phyloP scores from a whole-genome alignment of 2,329 filamentous ascomycete species.

The Fusarium buharicum region DNA sequence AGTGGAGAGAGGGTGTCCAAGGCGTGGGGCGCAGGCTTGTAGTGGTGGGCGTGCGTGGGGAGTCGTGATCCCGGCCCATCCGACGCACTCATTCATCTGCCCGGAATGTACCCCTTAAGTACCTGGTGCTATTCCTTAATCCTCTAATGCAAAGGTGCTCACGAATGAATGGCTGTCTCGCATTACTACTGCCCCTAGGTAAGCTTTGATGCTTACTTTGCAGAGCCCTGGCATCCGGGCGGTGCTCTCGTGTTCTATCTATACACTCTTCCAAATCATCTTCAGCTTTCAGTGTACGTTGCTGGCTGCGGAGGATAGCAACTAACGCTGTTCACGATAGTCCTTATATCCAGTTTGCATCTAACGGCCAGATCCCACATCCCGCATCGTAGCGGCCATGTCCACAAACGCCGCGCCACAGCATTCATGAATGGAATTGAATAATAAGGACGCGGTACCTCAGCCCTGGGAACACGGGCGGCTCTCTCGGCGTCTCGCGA shows the following conservation, averaged over 20 bases:
- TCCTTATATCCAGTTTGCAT: not conserved
- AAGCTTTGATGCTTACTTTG: not conserved
- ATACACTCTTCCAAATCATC: not conserved
- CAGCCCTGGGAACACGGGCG: conserved; percentile 36
- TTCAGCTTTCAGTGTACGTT: not conserved
- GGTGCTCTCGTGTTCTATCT: too few relatives aligned
- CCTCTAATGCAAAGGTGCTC: not conserved
- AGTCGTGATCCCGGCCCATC: conserved; percentile 42
- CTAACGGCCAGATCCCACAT: conserved; percentile 22
- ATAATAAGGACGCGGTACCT: conserved; percentile 11
- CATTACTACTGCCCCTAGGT: not conserved
- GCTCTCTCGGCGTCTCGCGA: conserved; percentile 27
- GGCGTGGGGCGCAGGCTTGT: conserved; percentile 40
- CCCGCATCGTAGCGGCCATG: conserved; percentile 11
- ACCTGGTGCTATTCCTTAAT: not conserved
- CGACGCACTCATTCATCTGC: conserved; percentile 33
- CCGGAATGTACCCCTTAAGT: conserved; percentile 36
- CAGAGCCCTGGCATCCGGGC: not conserved
- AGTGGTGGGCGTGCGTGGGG: conserved; percentile 38
- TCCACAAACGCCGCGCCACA: conserved; percentile 25
- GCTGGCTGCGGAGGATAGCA: conserved; percentile 6
- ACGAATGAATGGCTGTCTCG: not conserved
- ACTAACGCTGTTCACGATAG: not conserved
- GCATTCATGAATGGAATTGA: conserved; percentile 10
- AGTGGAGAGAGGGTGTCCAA: conserved; percentile 43